phyloP scores from a whole-genome alignment of 2,329 filamentous ascomycete genomes.

The Penicillium sp. region DNA sequence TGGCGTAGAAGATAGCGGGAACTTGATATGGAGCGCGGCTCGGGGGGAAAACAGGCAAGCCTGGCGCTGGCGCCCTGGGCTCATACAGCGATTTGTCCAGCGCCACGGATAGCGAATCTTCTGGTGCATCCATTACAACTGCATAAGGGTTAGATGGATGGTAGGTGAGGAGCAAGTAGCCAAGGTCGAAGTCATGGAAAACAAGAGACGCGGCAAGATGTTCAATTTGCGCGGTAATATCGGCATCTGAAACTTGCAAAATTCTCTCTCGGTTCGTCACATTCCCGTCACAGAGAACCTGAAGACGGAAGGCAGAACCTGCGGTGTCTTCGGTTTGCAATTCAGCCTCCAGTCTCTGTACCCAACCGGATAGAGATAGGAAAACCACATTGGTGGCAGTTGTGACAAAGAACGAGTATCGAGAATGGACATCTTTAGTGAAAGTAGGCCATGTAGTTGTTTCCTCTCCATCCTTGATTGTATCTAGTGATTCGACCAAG shows the following conservation, averaged over 20 bases:
- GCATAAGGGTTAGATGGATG: conserved; percentile 50
- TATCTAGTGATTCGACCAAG: conserved; percentile 46
- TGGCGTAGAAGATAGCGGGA: conserved; percentile 40
- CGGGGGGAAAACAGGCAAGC: conserved; percentile 30
- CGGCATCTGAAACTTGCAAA: conserved; percentile 39
- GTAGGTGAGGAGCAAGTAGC: conserved; percentile 56
- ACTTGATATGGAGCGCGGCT: conserved; percentile 44
- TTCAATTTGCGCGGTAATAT: conserved; percentile 24
- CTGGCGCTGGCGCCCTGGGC: conserved; percentile 18
- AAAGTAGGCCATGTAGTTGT: conserved; percentile 52
- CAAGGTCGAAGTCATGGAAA: conserved; percentile 56
- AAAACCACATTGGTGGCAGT: conserved; percentile 53
- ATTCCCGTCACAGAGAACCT: conserved; percentile 53
- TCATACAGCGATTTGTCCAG: conserved; percentile 28
- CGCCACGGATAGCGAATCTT: conserved; percentile 28
- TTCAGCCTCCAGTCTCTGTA: conserved; percentile 56
- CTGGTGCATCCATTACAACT: conserved; percentile 51
- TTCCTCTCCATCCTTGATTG: conserved; percentile 28
- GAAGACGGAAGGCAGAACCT: conserved; percentile 56
- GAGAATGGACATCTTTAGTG: conserved; percentile 53
- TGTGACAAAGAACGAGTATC: conserved; percentile 60
- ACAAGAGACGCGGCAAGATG: conserved; percentile 51
- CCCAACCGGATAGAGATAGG: conserved; percentile 57
- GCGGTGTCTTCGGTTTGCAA: conserved; percentile 50
- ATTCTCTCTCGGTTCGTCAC: conserved; percentile 50